Evolutionary conservation across 23 red algal species (phyloP).

Genomic region (Gracilaria domingensis): DNA sequence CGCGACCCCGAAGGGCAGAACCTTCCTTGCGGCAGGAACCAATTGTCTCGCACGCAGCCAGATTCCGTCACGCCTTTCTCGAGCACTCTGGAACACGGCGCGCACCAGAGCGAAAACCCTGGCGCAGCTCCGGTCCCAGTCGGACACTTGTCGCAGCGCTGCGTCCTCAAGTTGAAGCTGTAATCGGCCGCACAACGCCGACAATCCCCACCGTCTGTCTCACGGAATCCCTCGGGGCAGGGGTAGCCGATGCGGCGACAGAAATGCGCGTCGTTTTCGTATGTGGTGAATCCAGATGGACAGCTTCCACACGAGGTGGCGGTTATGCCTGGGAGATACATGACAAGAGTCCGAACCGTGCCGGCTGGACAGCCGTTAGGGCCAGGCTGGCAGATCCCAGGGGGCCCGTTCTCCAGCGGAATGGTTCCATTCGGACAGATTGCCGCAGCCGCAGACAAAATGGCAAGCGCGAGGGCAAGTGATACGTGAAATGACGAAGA

Average conservation of each 20-base stretch:
- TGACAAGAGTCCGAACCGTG: neutral
- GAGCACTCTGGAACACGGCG: neutral
- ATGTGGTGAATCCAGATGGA: neutral
- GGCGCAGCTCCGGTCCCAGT: neutral
- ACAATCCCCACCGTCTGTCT: neutral
- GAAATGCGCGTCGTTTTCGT: neutral
- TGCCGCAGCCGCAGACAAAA: neutral
- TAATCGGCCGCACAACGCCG: neutral
- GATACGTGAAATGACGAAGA: neutral
- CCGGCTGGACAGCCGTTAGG: neutral
- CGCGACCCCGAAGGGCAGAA: neutral
- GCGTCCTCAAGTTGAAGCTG: neutral
- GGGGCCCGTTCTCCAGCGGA: neutral
- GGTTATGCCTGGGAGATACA: neutral
- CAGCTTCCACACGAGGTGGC: neutral
- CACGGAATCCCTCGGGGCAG: neutral
- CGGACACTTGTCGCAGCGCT: neutral
- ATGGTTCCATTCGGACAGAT: neutral
- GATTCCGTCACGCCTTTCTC: neutral
- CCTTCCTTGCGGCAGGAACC: neutral
- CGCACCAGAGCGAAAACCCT: conserved; percentile 2
- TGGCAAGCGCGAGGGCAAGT: neutral
- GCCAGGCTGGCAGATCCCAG: neutral
- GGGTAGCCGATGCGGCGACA: conserved; percentile 6
- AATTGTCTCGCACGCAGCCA: neutral